Base-by-base conservation (phyloP, 345 rosid species). In the Moricandia arvensis region DNA sequence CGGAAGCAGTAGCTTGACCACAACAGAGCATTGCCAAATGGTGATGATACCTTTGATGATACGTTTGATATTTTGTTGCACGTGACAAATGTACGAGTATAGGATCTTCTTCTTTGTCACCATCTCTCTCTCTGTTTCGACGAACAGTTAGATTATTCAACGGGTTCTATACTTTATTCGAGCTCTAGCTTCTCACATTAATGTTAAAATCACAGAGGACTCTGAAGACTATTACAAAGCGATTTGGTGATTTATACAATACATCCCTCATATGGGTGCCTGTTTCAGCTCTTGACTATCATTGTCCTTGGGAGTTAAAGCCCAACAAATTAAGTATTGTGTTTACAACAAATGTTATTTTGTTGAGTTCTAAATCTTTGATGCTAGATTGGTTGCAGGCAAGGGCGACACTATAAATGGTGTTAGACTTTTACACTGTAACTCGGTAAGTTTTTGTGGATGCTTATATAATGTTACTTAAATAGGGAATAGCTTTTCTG, bases 371-470 rank as follows among this genome's bases (percentile, higher is more conserved):
- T 13, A 43, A 45, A 65, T 27, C 29, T 49, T 47, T 72, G 43
- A 57, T 65, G n/a, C 5, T 75, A 9, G 41, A 17, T 57, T 69
- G 59, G 57, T 72, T 66, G 76, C 87, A 93, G 99, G 90, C 57
- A 96, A 96, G 81, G 99, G 98, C 53, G 99, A 96, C 83, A 82
- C 83, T 79, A 72, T 96, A 72, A 88, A 97, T n/a, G 99, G 97
- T 47, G 98, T 98, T 74, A n/a, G 97, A 96, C 86, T 80, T 96
- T 71, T 93, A 87, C 75, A 96, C 98, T 53, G 99, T 93, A 86
- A 88, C 97, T 84, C 80, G 49, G 66, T 64, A n/a, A n/a, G n/a
- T n/a, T n/a, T n/a, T n/a, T n/a, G n/a, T 79, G 59, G 34, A 45
- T 13, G 51, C 73, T 55, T 74, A 63, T 43, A 45, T 7, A 45